Conservation (phyloP, 2,329 filamentous ascomycete genomes). For the Metarhizium guizhouense region DNA sequence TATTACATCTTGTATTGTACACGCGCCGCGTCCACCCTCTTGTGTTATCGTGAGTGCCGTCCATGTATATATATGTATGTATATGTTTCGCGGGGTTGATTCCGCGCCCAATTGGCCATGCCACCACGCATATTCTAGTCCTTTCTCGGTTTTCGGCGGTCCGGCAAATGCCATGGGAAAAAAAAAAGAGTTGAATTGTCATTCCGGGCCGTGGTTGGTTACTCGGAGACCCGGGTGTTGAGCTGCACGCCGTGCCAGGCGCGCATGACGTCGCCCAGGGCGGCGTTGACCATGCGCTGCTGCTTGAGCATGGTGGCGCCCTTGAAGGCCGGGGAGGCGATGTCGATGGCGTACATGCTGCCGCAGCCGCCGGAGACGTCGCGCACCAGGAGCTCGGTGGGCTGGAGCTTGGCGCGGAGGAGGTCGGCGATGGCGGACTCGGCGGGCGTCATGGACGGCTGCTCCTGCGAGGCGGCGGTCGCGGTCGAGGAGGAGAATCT, state of each 20-base stretch:
- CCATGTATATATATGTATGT: no score
- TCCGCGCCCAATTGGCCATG: no score
- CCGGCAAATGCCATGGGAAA: no score
- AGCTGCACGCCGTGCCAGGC: slow-evolving; percentile 78
- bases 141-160: no score
- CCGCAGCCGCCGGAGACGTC: slow-evolving; percentile 80
- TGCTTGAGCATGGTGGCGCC: slow-evolving; percentile 69
- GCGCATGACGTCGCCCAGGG: slow-evolving; percentile 67
- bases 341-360: slow-evolving; percentile 79
- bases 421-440: slow-evolving; percentile 51
- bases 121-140: no score
- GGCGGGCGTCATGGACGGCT: slow-evolving; percentile 32
- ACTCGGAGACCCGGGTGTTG: slow-evolving; percentile 49
- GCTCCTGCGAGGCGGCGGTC: neutral
- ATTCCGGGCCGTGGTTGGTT: neutral
- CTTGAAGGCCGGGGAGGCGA: slow-evolving; percentile 61
- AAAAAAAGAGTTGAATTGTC: no score
- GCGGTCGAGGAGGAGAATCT: neutral
- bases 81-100: no score
- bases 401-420: slow-evolving; percentile 38
- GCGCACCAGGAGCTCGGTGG: slow-evolving; percentile 53
- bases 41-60: no score
- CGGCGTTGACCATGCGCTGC: slow-evolving; percentile 70
- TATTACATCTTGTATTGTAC: neutral
- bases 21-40: neutral